phyloP scores from a whole-genome alignment of 768 basidiomycete species.

The Lactarius sanguifluus region DNA sequence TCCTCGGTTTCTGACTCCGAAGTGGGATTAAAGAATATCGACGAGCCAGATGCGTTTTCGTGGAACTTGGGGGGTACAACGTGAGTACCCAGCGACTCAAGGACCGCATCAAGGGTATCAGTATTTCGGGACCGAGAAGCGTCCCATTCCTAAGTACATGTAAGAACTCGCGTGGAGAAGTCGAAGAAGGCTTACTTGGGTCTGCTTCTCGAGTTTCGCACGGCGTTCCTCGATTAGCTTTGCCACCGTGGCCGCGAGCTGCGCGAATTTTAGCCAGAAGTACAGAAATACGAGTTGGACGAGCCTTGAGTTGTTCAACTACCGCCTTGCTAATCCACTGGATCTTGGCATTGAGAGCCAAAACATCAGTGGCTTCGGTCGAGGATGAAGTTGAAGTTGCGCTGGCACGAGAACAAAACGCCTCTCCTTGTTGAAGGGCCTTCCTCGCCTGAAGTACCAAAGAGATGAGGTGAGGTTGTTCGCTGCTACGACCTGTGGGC shows the following conservation, averaged over 20 bases:
- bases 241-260: slow-evolving; percentile 74
- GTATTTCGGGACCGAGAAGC: slow-evolving; percentile 55
- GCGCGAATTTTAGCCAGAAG: slow-evolving; percentile 7
- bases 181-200: slow-evolving; percentile 46
- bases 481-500: slow-evolving; percentile 28
- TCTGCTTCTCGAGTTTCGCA: slow-evolving; percentile 54
- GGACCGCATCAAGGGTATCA: slow-evolving; percentile 61
- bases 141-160: slow-evolving; percentile 65
- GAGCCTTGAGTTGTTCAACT: slow-evolving; percentile 72
- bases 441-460: slow-evolving; percentile 82
- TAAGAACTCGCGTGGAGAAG: not conserved
- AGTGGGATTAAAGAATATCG: slow-evolving; percentile 78
- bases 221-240: slow-evolving; percentile 76
- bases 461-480: slow-evolving; percentile 66
- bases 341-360: slow-evolving; percentile 78
- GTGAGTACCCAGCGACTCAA: slow-evolving; percentile 71
- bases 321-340: slow-evolving; percentile 76
- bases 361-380: slow-evolving; percentile 63
- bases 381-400: slow-evolving; percentile 63
- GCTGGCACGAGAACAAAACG: slow-evolving; percentile 69
- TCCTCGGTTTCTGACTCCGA: slow-evolving; percentile 41
- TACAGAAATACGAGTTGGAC: slow-evolving; percentile 22
- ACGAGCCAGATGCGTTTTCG: slow-evolving; percentile 61
- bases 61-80: slow-evolving; percentile 79
- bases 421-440: slow-evolving; percentile 74